A percentile compares a stretch with the other conserved stretches of the same genome.
Conservation (phyloP, 805 yeast species). For the Lachancea dasiensis region DNA sequence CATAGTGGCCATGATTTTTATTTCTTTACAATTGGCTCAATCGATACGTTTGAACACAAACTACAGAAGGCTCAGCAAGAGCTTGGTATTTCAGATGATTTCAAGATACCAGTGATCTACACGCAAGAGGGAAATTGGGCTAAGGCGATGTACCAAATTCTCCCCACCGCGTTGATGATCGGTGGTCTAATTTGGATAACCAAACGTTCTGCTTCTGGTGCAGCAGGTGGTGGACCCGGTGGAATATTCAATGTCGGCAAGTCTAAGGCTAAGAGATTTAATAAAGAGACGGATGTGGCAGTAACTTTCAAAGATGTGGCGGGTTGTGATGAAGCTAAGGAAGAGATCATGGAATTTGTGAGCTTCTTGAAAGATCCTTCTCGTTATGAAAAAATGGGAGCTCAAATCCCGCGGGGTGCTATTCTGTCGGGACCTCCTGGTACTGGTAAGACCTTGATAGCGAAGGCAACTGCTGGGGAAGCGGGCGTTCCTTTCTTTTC, state of each 20-base stretch:
- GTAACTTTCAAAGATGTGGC: constrained; percentile 86
- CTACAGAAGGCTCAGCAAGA: constrained; percentile 71
- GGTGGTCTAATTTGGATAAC: constrained; percentile 86
- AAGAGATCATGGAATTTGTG: constrained; percentile 93
- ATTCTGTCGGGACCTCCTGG: constrained; percentile 94
- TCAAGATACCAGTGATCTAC: constrained; percentile 78
- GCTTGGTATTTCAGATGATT: constrained; percentile 50
- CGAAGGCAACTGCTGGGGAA: constrained; percentile 95
- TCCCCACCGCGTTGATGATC: constrained; percentile 85
- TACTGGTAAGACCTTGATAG: constrained; percentile 89
- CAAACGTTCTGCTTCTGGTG: constrained; percentile 46
- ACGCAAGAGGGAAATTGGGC: constrained; percentile 62
- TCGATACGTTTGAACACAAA: constrained; percentile 79
- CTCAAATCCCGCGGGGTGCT: constrained; percentile 94
- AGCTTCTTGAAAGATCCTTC: constrained; percentile 78
- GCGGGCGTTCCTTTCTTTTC: constrained; percentile 91
- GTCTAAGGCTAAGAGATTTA: constrained; percentile 72
- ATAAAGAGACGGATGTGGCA: constrained; percentile 77
- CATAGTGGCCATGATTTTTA: constrained; percentile 33
- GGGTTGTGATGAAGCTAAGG: constrained; percentile 91
- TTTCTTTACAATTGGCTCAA: constrained; percentile 79
- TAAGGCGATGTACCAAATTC: constrained; percentile 59
- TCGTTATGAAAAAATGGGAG: constrained; percentile 83
- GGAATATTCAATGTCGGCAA: constrained; percentile 76
- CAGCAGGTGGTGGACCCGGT: constrained; percentile 52